Base-by-base conservation (phyloP, 495 filamentous ascomycete genomes). In the Penicillium malachiteum region DNA sequence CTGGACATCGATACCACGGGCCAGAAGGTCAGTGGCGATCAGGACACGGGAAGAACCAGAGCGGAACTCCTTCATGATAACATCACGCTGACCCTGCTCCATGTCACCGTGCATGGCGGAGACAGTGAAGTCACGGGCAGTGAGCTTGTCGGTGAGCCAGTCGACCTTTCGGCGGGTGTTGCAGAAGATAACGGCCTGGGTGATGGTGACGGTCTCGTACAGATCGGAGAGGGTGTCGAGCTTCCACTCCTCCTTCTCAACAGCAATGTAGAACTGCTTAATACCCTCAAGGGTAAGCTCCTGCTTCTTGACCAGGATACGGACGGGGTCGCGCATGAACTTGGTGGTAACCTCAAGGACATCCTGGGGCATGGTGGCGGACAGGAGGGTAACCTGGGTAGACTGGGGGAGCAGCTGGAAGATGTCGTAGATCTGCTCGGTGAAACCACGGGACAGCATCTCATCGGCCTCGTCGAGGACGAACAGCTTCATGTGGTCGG, bases 201-300 rank as follows among this genome's bases (percentile, higher is more conserved):
- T 98, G 72, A 98, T 98, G 62, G 94, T 98, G 70, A 98, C 88
- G 33, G 94, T 98, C 75, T 98, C 94, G 83, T 98, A 98, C 54
- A 98, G 79, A 76, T 98, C 94, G 68, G 90, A 97, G 32, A 98
- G 91, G 43, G 94, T 98, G 76, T 98, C 94, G 59, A 98, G 87
- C 80, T 98, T 98, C 95, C 95, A 98, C 68, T 97, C 94, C 73
- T 98, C 94, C 84, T 98, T 97, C 82, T 98, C 94, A 48, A 98
- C 94, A 56, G 94, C 94, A 74, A 98, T 98, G 82, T 96, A 98
- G 84, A 96, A 98, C 70, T 98, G 94, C 85, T 98, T 98, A 70
- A 98, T 88, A 85, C 94, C 94, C 77, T 98, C 94, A 51, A 98
- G 89, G 63, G 94, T 98, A 74, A 98, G 84, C 74, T 98, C 94